A percentile compares a stretch with the other conserved stretches of the same genome.
Conservation (phyloP, 2,329 filamentous ascomycete species). For the Fusarium nelsonii region DNA sequence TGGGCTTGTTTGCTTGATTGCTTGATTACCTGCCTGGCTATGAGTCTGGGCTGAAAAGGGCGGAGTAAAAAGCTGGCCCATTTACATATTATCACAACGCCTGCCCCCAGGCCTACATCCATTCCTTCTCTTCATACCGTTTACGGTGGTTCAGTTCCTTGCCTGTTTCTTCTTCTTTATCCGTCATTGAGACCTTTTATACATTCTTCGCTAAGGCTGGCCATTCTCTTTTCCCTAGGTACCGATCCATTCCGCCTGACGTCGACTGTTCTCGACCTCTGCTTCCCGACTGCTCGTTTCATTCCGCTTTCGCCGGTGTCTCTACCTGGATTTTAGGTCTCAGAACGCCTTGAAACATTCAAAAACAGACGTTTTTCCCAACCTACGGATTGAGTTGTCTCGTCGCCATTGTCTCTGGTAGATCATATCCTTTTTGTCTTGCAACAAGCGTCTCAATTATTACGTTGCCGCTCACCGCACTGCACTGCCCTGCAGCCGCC, state of each 20-base stretch:
- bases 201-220: slow-evolving; percentile 41
- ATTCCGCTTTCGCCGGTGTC: slow-evolving; percentile 22
- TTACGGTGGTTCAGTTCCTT: slow-evolving; percentile 28
- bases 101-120: slow-evolving; percentile 35
- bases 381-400: neutral
- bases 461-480: slow-evolving; percentile 13
- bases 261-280: slow-evolving; percentile 18
- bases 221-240: slow-evolving; percentile 11
- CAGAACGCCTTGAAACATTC: slow-evolving; percentile 36
- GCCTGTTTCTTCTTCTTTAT: slow-evolving; percentile 14
- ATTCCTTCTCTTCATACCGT: slow-evolving; percentile 37
- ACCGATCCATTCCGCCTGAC: neutral
- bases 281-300: slow-evolving; percentile 16
- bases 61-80: slow-evolving; percentile 2
- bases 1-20: slow-evolving; percentile 11
- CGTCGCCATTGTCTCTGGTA: slow-evolving; percentile 23
- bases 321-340: slow-evolving; percentile 21
- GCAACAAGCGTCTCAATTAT: slow-evolving; percentile 34
- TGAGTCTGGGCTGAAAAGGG: slow-evolving; percentile 13
- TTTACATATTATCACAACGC: slow-evolving; percentile 47
- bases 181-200: slow-evolving; percentile 17
- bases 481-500: slow-evolving; percentile 21
- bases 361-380: slow-evolving; percentile 32
- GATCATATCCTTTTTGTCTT: slow-evolving; percentile 34
- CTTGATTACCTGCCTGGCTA: neutral